Evolutionary conservation across 2,329 filamentous ascomycete species (phyloP).

Genomic region (Diaporthe helianthi): DNA sequence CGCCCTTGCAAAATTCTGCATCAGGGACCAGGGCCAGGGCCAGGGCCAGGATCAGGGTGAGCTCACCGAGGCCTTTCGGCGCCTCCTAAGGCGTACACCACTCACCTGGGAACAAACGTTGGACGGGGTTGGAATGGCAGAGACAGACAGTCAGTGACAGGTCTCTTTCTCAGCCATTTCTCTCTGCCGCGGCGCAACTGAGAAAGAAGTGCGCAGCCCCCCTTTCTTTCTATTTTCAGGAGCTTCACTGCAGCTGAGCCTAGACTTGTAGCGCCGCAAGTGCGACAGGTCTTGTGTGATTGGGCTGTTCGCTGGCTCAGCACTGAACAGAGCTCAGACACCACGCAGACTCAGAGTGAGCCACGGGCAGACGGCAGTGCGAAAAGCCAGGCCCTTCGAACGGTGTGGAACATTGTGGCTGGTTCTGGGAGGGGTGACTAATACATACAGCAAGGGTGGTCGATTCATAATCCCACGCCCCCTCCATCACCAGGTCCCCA

Average conservation of each 20-base stretch:
- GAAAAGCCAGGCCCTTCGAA: slow-evolving; percentile 11
- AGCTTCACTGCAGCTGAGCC: slow-evolving; percentile 31
- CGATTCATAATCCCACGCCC: slow-evolving; percentile 37
- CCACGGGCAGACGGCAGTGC: slow-evolving; percentile 22
- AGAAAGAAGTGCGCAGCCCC: slow-evolving; percentile 24
- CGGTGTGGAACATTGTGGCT: slow-evolving; percentile 34
- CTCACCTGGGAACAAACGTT: neutral
- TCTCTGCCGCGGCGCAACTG: neutral
- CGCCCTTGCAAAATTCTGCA: slow-evolving; percentile 28
- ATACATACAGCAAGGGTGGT: slow-evolving; percentile 28
- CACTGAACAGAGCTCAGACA: slow-evolving; percentile 15
- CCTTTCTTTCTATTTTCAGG: slow-evolving; percentile 31
- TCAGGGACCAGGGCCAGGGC: slow-evolving; percentile 9
- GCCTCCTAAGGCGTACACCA: too few species aligned
- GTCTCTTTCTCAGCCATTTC: neutral
- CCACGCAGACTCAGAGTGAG: slow-evolving; percentile 1
- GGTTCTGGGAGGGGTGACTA: slow-evolving; percentile 36
- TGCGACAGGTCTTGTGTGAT: slow-evolving; percentile 22
- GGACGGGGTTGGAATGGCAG: neutral
- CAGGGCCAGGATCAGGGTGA: slow-evolving; percentile 10
- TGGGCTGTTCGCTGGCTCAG: slow-evolving; percentile 12
- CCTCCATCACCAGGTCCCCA: slow-evolving; percentile 31
- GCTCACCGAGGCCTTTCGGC: slow-evolving; percentile 16
- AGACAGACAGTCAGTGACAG: neutral
- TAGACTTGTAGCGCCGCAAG: neutral